These are phyloP conservation scores for Penicilliopsis zonata DNA, from an alignment of 495 filamentous ascomycete species.

Conservation along the genomic window DNA sequence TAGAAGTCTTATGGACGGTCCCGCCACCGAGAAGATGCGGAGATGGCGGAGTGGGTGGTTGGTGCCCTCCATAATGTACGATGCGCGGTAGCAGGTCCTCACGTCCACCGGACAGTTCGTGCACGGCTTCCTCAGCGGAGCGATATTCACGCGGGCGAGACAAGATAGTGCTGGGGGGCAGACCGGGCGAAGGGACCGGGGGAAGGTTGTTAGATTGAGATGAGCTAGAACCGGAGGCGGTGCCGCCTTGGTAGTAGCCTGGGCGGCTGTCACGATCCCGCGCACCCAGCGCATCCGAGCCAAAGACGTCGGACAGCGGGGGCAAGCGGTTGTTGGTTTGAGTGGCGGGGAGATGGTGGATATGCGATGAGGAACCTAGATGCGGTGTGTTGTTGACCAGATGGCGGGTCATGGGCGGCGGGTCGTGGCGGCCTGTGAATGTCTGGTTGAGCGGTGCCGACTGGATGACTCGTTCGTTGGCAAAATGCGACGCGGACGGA, in stretches of 20 bases:
- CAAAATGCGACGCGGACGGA: conserved; percentile 89
- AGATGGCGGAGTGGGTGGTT: conserved; percentile 86
- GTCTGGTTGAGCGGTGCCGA: conserved; percentile 92
- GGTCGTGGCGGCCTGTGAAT: conserved; percentile 81
- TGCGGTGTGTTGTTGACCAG: conserved; percentile 76
- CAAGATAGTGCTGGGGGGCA: conserved; percentile 38
- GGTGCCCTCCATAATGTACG: conserved; percentile 85
- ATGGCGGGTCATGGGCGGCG: conserved; percentile 72
- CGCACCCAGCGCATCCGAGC: conserved; percentile 57
- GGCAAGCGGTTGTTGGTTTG: conserved; percentile 90
- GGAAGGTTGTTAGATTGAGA: conserved; percentile 61
- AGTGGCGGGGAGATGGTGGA: conserved; percentile 78
- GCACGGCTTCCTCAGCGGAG: conserved; percentile 90
- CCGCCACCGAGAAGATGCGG: conserved; percentile 37
- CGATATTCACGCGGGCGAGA: conserved; percentile 75
- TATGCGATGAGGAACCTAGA: conserved; percentile 76
- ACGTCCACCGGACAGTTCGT: conserved; percentile 77
- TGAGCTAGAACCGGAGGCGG: conserved; percentile 42
- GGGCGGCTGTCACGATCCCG: conserved; percentile 23
- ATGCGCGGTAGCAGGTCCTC: conserved; percentile 86
- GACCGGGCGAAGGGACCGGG: conserved; percentile 57
- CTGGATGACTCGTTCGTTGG: conserved; percentile 91
- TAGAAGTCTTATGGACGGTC: no score
- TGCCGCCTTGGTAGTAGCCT: conserved; percentile 32
- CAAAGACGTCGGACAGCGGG: conserved; percentile 90